A percentile compares a stretch with the other conserved stretches of the same genome.
Evolutionary conservation across 2,329 filamentous ascomycete genomes (phyloP).

Genomic region (Zymoseptoria crescenta): DNA sequence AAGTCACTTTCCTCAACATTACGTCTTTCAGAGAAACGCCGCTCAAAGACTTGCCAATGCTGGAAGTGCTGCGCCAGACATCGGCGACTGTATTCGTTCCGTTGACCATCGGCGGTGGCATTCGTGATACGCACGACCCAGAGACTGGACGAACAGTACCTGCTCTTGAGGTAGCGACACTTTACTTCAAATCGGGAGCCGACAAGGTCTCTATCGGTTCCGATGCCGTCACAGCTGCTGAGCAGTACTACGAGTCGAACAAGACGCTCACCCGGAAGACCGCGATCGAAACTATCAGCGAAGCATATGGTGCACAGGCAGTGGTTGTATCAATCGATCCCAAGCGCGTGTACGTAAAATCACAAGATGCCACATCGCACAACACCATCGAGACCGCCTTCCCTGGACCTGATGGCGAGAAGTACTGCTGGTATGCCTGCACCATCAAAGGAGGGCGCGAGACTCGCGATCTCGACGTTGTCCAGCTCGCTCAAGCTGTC

Average conservation of each 20-base stretch:
- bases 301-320: slow-evolving; percentile 90
- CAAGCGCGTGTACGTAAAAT: slow-evolving; percentile 74
- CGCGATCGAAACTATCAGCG: slow-evolving; percentile 89
- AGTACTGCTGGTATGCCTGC: slow-evolving; percentile 92
- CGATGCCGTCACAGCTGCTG: slow-evolving; percentile 85
- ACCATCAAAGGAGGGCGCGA: slow-evolving; percentile 94
- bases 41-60: slow-evolving; percentile 85
- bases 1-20: slow-evolving; percentile 97
- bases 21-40: slow-evolving; percentile 96
- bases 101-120: slow-evolving; percentile 89
- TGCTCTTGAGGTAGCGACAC: slow-evolving; percentile 83
- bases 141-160: slow-evolving; percentile 73
- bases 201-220: slow-evolving; percentile 97
- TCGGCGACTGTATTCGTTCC: slow-evolving; percentile 93
- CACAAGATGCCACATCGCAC: slow-evolving; percentile 60
- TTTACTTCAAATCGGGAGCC: slow-evolving; percentile 96
- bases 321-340: slow-evolving; percentile 95
- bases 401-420: slow-evolving; percentile 67
- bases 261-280: slow-evolving; percentile 68
- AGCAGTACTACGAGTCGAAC: slow-evolving; percentile 73
- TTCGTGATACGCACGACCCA: slow-evolving; percentile 82
- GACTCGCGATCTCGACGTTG: slow-evolving; percentile 86
- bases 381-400: slow-evolving; percentile 65
- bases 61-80: slow-evolving; percentile 79
- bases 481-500: slow-evolving; percentile 78